phyloP scores from a whole-genome alignment of 2,329 filamentous ascomycete species.

The Diaporthe humulicola region DNA sequence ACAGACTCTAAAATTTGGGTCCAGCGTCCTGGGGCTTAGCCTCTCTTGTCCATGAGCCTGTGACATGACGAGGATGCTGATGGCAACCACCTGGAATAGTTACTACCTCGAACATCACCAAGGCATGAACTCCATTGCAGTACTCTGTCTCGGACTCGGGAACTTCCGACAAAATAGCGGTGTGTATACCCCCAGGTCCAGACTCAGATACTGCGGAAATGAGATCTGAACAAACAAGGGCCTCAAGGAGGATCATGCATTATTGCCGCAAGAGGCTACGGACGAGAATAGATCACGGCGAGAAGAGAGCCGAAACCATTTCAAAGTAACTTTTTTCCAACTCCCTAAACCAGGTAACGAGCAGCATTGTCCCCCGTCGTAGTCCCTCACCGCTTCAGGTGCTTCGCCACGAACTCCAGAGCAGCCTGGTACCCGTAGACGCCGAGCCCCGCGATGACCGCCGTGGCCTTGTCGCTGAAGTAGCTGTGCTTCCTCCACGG shows the following conservation, averaged over 20 bases:
- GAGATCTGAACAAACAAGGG: neutral
- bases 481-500: constrained; percentile 78
- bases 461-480: constrained; percentile 81
- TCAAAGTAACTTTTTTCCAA: neutral
- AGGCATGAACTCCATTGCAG: neutral
- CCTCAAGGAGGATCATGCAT: neutral
- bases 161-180: neutral
- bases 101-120: neutral
- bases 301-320: neutral
- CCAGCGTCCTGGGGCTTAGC: neutral
- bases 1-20: constrained; percentile 5
- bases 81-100: neutral
- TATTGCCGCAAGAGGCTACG: neutral
- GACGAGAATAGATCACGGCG: neutral
- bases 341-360: neutral
- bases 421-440: constrained; percentile 73
- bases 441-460: constrained; percentile 79
- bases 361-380: neutral
- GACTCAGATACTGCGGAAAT: neutral
- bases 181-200: neutral
- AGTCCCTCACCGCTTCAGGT: constrained; percentile 53
- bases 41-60: neutral
- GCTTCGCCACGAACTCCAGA: constrained; percentile 65
- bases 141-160: neutral
- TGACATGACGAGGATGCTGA: neutral